Evolutionary conservation across 2,329 filamentous ascomycete species (phyloP).

Genomic region (Exophiala calicioides): DNA sequence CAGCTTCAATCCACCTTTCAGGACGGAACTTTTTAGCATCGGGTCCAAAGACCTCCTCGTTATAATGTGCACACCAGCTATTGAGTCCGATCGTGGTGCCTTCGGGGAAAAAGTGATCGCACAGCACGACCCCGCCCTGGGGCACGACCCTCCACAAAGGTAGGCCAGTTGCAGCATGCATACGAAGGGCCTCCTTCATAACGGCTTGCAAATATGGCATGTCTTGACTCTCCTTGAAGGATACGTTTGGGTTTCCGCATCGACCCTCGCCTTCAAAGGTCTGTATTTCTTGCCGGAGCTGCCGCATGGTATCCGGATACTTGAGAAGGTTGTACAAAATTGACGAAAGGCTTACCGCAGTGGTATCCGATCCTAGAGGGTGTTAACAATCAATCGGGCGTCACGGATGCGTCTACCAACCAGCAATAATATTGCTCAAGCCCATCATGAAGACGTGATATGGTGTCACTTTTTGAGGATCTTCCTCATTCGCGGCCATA

Average conservation of each 20-base stretch:
- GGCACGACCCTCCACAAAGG: slow-evolving; percentile 55
- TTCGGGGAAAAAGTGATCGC: slow-evolving; percentile 44
- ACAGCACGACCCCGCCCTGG: slow-evolving; percentile 45
- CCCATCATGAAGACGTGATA: slow-evolving; percentile 44
- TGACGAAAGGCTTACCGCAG: slow-evolving; percentile 56
- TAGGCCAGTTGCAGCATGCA: slow-evolving; percentile 53
- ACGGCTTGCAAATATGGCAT: slow-evolving; percentile 65
- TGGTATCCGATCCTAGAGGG: slow-evolving; percentile 26
- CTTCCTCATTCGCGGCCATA: slow-evolving; percentile 42
- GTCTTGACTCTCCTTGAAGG: slow-evolving; percentile 66
- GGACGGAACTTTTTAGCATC: slow-evolving; percentile 49
- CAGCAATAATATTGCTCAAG: slow-evolving; percentile 32
- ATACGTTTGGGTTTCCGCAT: slow-evolving; percentile 33
- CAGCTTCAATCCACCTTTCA: slow-evolving; percentile 48
- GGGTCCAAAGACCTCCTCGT: slow-evolving; percentile 48
- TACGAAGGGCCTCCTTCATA: slow-evolving; percentile 55
- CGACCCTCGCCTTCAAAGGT: slow-evolving; percentile 34
- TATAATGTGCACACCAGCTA: slow-evolving; percentile 50
- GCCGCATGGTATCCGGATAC: slow-evolving; percentile 47
- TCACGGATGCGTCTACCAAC: slow-evolving; percentile 11
- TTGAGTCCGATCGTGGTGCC: slow-evolving; percentile 47
- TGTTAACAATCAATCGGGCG: too few species aligned
- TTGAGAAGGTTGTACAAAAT: slow-evolving; percentile 75
- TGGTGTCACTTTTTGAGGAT: slow-evolving; percentile 46
- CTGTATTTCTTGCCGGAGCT: slow-evolving; percentile 27